Evolutionary conservation across 2,329 filamentous ascomycete genomes (phyloP), one percentile per base, ranked within the genome.

Genomic region (Aspergillus bombycis): DNA sequence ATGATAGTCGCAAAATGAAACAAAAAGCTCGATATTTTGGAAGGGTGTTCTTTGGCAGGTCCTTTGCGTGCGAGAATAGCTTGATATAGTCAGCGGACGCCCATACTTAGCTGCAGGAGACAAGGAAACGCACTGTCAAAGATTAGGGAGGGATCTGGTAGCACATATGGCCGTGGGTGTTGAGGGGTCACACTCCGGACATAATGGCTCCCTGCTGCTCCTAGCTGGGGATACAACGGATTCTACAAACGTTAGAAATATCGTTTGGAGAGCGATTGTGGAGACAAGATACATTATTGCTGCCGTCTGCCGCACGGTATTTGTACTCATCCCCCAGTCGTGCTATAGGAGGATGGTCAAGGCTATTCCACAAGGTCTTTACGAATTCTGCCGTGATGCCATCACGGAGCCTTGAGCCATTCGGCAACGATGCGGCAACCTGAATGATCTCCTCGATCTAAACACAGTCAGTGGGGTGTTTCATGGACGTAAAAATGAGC

Each of bases 1-100:
- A 85, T 83, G 58, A 85, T 80, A 3, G 81, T 83, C 0, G 83
- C 83, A 23, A 83, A 78, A 45, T 82, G 83, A 61, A 85, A 81
- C 10, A 84, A 71, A 65, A 81, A 77, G 41, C 74, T 79, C 0
- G 82, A 85, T 56, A 85, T 68, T 2, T 78, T 80, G 26, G 79
- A 80, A 1, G 77, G 73, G 61, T 83, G 80, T 26, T 78, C 71
- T 30, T 69, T 75, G 46, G 60, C 55, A 43, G 46, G 59, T 9
- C 60, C 62, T 12, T 61, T 28, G 6, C 65, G 62, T 14, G 52
- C 58, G 4, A 67, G 52, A 7, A 65, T 55, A 3, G 62, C 62
- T 64, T 46, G 5, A 3, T n/a, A 9, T 23, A 48, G 12, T 48
- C 10, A 28, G 46, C 16, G 12, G 8, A 16, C 14, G 14, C 12